phyloP scores from a whole-genome alignment of 306 rosid species.

The Lathyrus tuberosus region DNA sequence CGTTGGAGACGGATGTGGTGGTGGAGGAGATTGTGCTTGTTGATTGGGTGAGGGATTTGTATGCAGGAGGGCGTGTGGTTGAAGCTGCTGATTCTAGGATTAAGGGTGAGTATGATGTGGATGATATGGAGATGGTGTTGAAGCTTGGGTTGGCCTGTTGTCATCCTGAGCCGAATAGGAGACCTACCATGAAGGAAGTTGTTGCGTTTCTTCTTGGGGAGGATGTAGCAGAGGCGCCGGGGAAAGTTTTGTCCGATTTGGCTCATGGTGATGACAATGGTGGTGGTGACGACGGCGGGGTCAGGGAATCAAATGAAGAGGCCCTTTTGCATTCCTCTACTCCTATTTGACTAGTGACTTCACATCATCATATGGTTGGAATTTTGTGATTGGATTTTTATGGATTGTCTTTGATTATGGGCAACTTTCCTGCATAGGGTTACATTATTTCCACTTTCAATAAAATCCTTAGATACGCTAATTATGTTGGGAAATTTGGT shows the following conservation, averaged over 20 bases:
- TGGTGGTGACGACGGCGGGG: not conserved
- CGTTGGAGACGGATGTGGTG: slow-evolving; percentile 55
- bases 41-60: slow-evolving; percentile 84
- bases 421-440: slow-evolving; percentile 11
- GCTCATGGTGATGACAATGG: slow-evolving; percentile 33
- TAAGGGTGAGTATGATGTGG: slow-evolving; percentile 52
- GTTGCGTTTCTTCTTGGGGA: slow-evolving; percentile 63
- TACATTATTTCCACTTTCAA: slow-evolving; percentile 33
- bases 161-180: slow-evolving; percentile 75
- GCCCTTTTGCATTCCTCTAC: slow-evolving; percentile 3
- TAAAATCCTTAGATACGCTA: not conserved
- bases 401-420: slow-evolving; percentile 10
- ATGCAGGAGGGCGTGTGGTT: slow-evolving; percentile 44
- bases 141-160: slow-evolving; percentile 93
- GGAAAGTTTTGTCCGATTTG: slow-evolving; percentile 54
- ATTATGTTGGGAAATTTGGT: not conserved
- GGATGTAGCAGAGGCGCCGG: slow-evolving; percentile 45
- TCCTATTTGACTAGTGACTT: slow-evolving; percentile 36
- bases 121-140: slow-evolving; percentile 67
- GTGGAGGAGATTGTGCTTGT: slow-evolving; percentile 75
- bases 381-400: not conserved
- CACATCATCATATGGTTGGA: not conserved
- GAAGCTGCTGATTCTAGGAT: slow-evolving; percentile 71
- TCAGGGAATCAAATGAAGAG: slow-evolving; percentile 18
- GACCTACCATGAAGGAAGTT: slow-evolving; percentile 88